Percentiles rank a stretch among this genome's conserved stretches.
Evolutionary conservation across 805 yeast species (phyloP).

Genomic region (Suhomyces kilbournensis): DNA sequence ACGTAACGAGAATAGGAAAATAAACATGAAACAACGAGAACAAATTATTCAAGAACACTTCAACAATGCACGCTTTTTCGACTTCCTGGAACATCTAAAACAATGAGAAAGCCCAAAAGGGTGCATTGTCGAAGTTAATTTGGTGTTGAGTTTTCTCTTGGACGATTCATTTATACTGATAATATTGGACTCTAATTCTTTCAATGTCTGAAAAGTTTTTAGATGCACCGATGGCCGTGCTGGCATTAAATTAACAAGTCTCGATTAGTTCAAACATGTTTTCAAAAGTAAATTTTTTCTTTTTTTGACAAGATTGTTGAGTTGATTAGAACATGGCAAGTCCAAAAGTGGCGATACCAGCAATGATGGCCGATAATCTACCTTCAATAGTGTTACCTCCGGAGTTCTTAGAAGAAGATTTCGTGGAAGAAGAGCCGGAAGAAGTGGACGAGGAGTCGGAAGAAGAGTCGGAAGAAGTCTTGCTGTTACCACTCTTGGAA

Average conservation of each 20-base stretch:
- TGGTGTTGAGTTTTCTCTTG: not conserved
- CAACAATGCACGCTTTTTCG: not conserved
- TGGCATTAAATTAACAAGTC: not conserved
- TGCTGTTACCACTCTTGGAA: slow-evolving; percentile 33
- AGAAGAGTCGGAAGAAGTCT: slow-evolving; percentile 24
- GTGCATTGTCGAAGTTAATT: not conserved
- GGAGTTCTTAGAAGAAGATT: slow-evolving; percentile 14
- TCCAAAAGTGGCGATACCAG: slow-evolving; percentile 37
- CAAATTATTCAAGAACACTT: not conserved
- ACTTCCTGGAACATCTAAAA: not conserved
- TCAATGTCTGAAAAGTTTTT: not conserved
- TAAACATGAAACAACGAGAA: not conserved
- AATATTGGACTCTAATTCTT: too few species aligned
- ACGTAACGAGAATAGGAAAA: not conserved
- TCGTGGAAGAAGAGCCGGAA: slow-evolving; percentile 14
- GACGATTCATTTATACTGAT: not conserved
- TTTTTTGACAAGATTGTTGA: not conserved
- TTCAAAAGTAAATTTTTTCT: not conserved
- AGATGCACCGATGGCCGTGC: not conserved
- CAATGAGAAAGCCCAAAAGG: not conserved
- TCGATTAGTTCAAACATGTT: not conserved
- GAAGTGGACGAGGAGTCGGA: slow-evolving; percentile 18
- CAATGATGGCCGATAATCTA: slow-evolving; percentile 26
- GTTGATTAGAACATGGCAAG: slow-evolving; percentile 29
- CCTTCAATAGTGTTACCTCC: slow-evolving; percentile 23